These are phyloP conservation scores for Irpex lacteus DNA, from an alignment of 1,284 basidiomycete genomes.

Conservation along the genomic window DNA sequence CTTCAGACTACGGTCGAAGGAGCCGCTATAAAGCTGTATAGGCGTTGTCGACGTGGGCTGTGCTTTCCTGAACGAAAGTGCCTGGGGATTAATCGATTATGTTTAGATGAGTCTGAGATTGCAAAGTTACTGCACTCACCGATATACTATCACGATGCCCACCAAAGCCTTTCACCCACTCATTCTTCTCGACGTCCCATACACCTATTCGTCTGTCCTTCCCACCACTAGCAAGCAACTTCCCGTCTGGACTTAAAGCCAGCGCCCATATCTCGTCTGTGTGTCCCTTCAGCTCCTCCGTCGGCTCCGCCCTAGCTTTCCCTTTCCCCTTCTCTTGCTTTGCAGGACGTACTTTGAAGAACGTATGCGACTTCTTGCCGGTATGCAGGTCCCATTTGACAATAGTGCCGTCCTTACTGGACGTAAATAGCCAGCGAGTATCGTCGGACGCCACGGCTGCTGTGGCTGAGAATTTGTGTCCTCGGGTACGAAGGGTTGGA, in stretches of 20 bases:
- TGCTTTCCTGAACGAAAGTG: conserved; percentile 81
- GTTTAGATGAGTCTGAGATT: conserved; percentile 1
- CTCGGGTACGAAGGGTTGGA: conserved; percentile 59
- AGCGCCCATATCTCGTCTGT: conserved; percentile 83
- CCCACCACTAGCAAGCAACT: conserved; percentile 84
- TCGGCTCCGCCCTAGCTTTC: conserved; percentile 29
- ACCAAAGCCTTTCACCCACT: conserved; percentile 77
- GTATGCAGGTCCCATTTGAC: conserved; percentile 75
- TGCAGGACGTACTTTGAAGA: conserved; percentile 54
- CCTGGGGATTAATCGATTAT: conserved; percentile 45
- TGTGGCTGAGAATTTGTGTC: conserved; percentile 77
- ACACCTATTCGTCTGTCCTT: conserved; percentile 79
- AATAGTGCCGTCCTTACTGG: conserved; percentile 85
- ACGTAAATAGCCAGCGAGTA: conserved; percentile 70
- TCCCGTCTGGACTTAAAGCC: conserved; percentile 84
- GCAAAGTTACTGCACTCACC: conserved; percentile 44
- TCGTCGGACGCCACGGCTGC: conserved; percentile 72
- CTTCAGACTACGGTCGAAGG: conserved; percentile 90
- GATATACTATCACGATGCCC: conserved; percentile 88
- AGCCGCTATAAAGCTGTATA: conserved; percentile 80
- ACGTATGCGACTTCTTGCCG: conserved; percentile 55
- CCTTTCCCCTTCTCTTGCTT: conserved; percentile 23
- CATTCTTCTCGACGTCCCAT: conserved; percentile 74
- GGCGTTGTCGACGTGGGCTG: conserved; percentile 42
- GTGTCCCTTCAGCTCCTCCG: conserved; percentile 64